phyloP scores from a whole-genome alignment of 2,329 filamentous ascomycete species.

The Penicillium sp. region DNA sequence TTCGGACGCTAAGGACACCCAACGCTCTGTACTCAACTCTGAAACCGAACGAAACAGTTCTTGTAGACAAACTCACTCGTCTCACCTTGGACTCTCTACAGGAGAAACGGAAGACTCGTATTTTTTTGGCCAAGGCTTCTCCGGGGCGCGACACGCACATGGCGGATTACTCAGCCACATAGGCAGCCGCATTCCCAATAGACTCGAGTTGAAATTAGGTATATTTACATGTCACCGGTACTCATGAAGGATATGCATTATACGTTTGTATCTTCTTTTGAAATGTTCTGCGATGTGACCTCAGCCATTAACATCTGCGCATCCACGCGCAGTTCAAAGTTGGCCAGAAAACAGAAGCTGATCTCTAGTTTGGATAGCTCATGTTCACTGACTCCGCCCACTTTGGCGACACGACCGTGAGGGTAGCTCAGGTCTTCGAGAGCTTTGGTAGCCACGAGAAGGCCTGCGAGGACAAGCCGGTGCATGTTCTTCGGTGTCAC shows the following conservation, averaged over 20 bases:
- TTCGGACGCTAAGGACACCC: constrained; percentile 7
- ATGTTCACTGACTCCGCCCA: constrained; percentile 79
- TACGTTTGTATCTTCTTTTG: neutral
- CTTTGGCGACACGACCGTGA: constrained; percentile 77
- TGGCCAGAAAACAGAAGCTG: constrained; percentile 81
- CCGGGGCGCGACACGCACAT: neutral
- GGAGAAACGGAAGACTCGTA: neutral
- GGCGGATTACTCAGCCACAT: constrained; percentile 23
- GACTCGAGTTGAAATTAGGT: neutral
- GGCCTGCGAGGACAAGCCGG: constrained; percentile 75
- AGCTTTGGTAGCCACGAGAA: constrained; percentile 89
- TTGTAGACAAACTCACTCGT: neutral
- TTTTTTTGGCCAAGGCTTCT: neutral
- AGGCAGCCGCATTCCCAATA: constrained; percentile 19
- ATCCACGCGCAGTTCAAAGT: constrained; percentile 73
- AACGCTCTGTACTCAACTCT: neutral
- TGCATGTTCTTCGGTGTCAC: constrained; percentile 84
- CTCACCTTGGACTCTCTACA: neutral
- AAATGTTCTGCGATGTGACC: constrained; percentile 19
- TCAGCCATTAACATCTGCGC: constrained; percentile 55
- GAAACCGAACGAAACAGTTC: neutral
- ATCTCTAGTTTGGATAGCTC: constrained; percentile 86
- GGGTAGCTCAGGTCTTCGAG: constrained; percentile 90
- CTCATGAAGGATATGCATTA: neutral
- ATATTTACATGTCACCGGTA: neutral